Conservation (phyloP, 2,329 filamentous ascomycete species). For the Talaromyces sp. region DNA sequence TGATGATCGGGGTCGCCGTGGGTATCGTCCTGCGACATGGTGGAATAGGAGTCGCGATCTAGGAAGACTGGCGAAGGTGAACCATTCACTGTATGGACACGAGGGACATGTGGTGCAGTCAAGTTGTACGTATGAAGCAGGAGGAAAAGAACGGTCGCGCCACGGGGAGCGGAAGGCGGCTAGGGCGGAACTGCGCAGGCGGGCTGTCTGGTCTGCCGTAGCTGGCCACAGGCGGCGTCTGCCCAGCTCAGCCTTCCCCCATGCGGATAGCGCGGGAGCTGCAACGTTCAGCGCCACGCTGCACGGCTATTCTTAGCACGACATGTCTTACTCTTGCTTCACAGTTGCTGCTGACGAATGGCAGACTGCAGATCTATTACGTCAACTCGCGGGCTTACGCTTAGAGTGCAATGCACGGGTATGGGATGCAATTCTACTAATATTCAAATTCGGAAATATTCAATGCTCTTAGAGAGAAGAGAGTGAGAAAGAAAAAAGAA, state of each 20-base stretch:
- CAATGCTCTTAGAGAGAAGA: neutral
- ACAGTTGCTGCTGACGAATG: neutral
- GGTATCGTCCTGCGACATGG: conserved; percentile 42
- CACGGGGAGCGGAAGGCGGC: neutral
- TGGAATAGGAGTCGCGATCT: conserved; percentile 8
- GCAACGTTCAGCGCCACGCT: neutral
- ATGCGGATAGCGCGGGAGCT: neutral
- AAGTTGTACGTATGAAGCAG: neutral
- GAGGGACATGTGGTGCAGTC: neutral
- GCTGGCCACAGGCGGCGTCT: neutral
- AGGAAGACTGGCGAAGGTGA: neutral
- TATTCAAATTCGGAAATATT: neutral
- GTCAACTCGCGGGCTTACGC: neutral
- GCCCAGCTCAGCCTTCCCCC: neutral
- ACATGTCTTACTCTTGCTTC: neutral
- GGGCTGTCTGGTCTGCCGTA: neutral
- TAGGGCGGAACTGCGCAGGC: neutral
- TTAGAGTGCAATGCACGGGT: neutral
- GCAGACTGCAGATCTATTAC: too few relatives aligned
- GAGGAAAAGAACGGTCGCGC: neutral
- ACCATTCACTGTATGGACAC: neutral
- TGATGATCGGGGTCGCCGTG: conserved; percentile 39
- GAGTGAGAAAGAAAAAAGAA: neutral
- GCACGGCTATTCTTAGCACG: neutral
- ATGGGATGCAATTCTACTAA: neutral